Conservation (phyloP, 148 eudicot genomes). For the Vaccinium vitisidaea region DNA sequence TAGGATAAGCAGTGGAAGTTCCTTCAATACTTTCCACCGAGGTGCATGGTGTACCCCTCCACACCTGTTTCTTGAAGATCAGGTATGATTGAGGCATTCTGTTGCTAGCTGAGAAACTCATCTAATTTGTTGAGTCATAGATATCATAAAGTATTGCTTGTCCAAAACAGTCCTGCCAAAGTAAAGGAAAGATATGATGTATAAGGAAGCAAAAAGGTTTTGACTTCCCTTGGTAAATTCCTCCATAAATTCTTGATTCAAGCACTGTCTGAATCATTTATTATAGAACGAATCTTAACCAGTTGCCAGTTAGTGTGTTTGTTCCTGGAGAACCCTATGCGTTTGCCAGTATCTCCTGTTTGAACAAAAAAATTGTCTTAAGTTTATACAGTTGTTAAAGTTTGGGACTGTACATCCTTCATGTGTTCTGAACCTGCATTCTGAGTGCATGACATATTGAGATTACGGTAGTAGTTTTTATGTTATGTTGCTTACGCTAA, state of each 20-base stretch:
- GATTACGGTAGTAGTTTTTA: not conserved
- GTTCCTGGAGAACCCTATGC: conserved; percentile 1
- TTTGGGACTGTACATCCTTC: not conserved
- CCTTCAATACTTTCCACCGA: conserved; percentile 78
- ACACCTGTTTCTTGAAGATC: conserved; percentile 87
- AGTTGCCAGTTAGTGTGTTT: not conserved
- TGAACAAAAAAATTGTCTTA: not conserved
- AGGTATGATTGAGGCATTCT: conserved; percentile 38
- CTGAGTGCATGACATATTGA: not conserved
- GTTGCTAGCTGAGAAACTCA: not conserved
- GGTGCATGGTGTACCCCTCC: conserved; percentile 99
- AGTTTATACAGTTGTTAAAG: not conserved
- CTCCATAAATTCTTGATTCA: not conserved
- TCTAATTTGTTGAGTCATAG: not conserved
- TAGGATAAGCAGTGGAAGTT: conserved; percentile 93
- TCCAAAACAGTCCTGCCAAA: not conserved
- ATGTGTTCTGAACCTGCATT: not conserved
- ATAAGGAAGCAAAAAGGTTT: not conserved
- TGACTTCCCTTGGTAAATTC: not conserved
- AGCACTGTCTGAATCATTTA: not conserved
- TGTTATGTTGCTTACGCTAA: not conserved
- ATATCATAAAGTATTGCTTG: not conserved
- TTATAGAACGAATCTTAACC: not conserved
- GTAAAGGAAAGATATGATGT: not conserved
- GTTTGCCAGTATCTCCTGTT: not conserved